Evolutionary conservation across 1,284 basidiomycete species (phyloP), one percentile per base, ranked within the genome.

Genomic region (Cryptococcus sp.): DNA sequence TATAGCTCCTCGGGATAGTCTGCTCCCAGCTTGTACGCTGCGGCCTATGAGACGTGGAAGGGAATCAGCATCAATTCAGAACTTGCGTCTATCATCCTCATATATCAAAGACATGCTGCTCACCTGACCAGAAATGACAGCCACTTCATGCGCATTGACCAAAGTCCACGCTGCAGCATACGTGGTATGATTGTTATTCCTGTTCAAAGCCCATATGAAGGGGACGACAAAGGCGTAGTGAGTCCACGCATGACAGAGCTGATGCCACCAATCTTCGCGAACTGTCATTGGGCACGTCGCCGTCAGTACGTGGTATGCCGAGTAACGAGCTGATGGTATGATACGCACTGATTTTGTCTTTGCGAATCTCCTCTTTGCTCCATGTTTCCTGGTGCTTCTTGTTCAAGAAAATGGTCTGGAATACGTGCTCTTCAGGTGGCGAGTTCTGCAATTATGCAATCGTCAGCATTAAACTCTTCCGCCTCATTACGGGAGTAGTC

Each of bases 361-460:
- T 70, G 11, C 66, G 63, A 50, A 83, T 81, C 61, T 83, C 81
- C 51, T 79, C 68, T 44, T 69, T 74, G 0, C 75, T 74, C 81
- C 81, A 83, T 6, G 70, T 73, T 0, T 80, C 50, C 54, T 75
- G 63, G 52, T 81, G 69, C 44, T 79, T 74, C 50, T 76, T 77
- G 74, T 82, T 80, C 50, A 83, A 67, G 70, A 80, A 82, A 70
- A 82, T 83, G 19, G 80, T 82, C 69, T 77, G 75, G 67, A 71
- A 82, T 15, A 82, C 74, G 62, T 81, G 81, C 44, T 80, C 68
- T 48, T 79, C 66, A 5, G 67, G 49, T 2, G 71, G 70, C 23
- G 59, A 64, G 17, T 69, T 57, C 60, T 66, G 34, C 15, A 43
- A 16, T 25, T 3, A 15, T 22, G 39, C 4, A 37, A 17, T 4